A percentile compares a stretch with the other conserved stretches of the same genome.
Evolutionary conservation across 176 grass and related monocot genomes (phyloP).

Genomic region (Ensete ventricosum): DNA sequence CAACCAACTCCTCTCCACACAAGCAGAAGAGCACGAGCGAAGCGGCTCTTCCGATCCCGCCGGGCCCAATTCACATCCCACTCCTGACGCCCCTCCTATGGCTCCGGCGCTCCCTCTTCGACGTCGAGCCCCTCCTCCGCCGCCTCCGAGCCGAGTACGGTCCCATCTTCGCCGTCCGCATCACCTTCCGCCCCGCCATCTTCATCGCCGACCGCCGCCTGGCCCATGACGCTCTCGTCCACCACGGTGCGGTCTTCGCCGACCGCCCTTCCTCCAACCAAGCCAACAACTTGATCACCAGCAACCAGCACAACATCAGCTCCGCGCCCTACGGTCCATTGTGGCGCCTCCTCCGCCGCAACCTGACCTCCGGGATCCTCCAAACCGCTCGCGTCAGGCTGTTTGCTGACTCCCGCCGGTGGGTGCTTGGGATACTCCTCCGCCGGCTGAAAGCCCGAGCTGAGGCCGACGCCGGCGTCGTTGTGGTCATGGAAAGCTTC

Average conservation of each 20-base stretch:
- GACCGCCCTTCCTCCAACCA: constrained; percentile 23
- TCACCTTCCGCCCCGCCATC: constrained; percentile 27
- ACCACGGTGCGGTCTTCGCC: constrained; percentile 31
- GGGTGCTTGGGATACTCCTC: constrained; percentile 31
- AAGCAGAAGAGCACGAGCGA: not conserved
- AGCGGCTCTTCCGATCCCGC: constrained; percentile 11
- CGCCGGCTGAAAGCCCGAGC: not conserved
- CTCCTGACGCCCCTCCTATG: constrained; percentile 23
- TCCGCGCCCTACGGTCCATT: constrained; percentile 27
- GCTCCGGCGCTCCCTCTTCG: constrained; percentile 24
- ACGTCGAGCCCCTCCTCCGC: constrained; percentile 20
- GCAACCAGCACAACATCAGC: constrained; percentile 33
- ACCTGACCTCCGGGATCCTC: constrained; percentile 37
- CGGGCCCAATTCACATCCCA: constrained; percentile 28
- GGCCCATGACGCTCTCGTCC: constrained; percentile 36
- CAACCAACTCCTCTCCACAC: not conserved
- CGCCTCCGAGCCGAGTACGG: constrained; percentile 28
- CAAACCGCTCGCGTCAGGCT: constrained; percentile 12
- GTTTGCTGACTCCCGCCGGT: constrained; percentile 20
- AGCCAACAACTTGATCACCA: not conserved
- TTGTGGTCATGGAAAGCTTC: constrained; percentile 27
- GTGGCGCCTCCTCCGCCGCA: constrained; percentile 48
- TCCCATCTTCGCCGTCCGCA: constrained; percentile 31
- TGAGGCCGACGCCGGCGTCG: not conserved
- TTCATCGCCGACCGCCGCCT: constrained; percentile 42